Percentiles rank a stretch among this genome's conserved stretches.
Conservation (phyloP, 352 stramenopile species). For the Phytophthora chlamydospora region DNA sequence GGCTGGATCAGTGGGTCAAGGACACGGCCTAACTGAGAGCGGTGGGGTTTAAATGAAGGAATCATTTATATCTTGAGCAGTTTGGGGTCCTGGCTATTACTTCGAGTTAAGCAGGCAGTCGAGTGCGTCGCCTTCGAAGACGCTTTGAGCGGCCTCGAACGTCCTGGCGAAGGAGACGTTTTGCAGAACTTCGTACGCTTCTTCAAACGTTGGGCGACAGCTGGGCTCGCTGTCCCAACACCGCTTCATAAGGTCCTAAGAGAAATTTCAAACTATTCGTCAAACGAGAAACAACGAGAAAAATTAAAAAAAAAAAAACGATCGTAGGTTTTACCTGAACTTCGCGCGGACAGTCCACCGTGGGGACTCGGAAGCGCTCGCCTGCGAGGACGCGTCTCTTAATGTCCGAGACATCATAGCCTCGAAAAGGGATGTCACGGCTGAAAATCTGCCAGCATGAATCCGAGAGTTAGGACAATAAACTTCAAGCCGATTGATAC, state of each 20-base stretch:
- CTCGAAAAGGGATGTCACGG: conserved; percentile 77
- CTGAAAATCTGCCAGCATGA: conserved; percentile 69
- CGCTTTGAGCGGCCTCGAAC: conserved; percentile 40
- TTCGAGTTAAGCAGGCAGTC: conserved; percentile 54
- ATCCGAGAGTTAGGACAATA: neutral
- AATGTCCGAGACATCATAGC: conserved; percentile 78
- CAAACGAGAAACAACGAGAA: neutral
- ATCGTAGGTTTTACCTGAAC: conserved; percentile 46
- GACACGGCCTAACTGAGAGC: conserved; percentile 36
- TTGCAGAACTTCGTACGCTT: conserved; percentile 55
- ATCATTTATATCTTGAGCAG: neutral
- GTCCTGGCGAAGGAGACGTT: conserved; percentile 37
- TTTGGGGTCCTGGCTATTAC: conserved; percentile 18
- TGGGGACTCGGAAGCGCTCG: conserved; percentile 79
- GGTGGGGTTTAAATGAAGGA: neutral
- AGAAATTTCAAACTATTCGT: conserved; percentile 8
- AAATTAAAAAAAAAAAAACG: conserved; percentile 7
- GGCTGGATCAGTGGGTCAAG: conserved; percentile 66
- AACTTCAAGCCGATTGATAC: neutral
- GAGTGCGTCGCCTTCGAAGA: conserved; percentile 64
- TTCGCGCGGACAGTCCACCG: conserved; percentile 63
- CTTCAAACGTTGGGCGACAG: conserved; percentile 60
- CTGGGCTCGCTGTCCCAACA: conserved; percentile 72
- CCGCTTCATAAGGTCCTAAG: conserved; percentile 63
- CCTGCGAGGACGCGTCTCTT: conserved; percentile 69